These are phyloP conservation scores for Starmerella khaoyaiensis DNA, from an alignment of 805 yeast genomes.

Conservation along the genomic window DNA sequence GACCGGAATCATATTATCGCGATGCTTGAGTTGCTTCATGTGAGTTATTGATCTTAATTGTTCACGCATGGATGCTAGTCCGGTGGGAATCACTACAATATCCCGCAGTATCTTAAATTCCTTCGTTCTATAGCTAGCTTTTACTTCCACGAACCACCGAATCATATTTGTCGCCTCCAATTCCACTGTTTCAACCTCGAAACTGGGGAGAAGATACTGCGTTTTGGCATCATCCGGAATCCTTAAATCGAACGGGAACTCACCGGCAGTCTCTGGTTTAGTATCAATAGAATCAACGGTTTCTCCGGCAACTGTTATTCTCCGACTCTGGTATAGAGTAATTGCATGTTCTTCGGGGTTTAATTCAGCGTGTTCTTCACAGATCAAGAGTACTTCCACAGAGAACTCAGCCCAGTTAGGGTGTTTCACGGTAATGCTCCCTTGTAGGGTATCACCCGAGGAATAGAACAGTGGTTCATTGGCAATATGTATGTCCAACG, in stretches of 20 bases:
- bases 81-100: slow-evolving; percentile 11
- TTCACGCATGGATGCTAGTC: slow-evolving; percentile 1
- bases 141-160: slow-evolving; percentile 9
- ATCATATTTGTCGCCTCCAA: slow-evolving; percentile 3
- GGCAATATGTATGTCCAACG: slow-evolving; percentile 5
- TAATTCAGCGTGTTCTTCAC: slow-evolving; percentile 15
- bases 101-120: slow-evolving; percentile 1
- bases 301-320: slow-evolving; percentile 10
- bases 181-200: slow-evolving; percentile 5
- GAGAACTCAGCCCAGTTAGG: slow-evolving; percentile 7
- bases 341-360: not conserved
- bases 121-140: slow-evolving; percentile 4
- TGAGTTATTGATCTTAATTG: not conserved
- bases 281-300: slow-evolving; percentile 9
- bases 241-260: slow-evolving; percentile 11
- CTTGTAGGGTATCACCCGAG: slow-evolving; percentile 10
- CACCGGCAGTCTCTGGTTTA: not conserved
- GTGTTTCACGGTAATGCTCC: slow-evolving; percentile 4
- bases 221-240: slow-evolving; percentile 10
- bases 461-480: slow-evolving; percentile 11
- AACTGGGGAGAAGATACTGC: slow-evolving; percentile 12
- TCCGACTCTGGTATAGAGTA: slow-evolving; percentile 4
- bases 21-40: too few relatives aligned
- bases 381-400: slow-evolving; percentile 9
- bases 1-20: too few relatives aligned